Conservation (phyloP, 2,329 filamentous ascomycete species). For the Herpotrichia juniperi region DNA sequence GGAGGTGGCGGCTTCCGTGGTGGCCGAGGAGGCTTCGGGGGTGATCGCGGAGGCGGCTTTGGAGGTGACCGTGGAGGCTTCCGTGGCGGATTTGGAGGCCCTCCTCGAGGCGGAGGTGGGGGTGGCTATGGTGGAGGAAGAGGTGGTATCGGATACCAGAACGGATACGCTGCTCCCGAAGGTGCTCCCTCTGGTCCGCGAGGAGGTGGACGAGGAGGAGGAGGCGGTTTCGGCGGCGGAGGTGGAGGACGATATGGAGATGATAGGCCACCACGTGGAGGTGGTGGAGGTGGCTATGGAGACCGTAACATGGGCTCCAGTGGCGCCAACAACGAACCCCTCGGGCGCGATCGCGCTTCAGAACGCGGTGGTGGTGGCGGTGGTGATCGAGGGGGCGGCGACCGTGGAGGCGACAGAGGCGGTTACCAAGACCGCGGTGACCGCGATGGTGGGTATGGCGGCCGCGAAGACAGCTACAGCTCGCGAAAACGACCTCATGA, state of each 20-base stretch:
- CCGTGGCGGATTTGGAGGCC: conserved; percentile 42
- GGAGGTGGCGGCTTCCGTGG: conserved; percentile 56
- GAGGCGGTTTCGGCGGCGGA: conserved; percentile 46
- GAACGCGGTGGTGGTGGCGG: conserved; percentile 56
- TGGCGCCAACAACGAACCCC: conserved; percentile 84
- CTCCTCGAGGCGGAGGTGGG: conserved; percentile 51
- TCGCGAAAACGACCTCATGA: conserved; percentile 69
- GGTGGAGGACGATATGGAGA: conserved; percentile 37
- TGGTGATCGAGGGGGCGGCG: conserved; percentile 38
- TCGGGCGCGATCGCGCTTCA: conserved; percentile 55
- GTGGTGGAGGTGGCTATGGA: conserved; percentile 19
- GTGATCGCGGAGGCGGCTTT: conserved; percentile 52
- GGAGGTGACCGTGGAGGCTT: conserved; percentile 37
- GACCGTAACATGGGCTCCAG: conserved; percentile 55
- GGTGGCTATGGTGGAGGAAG: conserved; percentile 51
- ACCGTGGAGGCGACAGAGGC: conserved; percentile 8
- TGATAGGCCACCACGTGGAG: conserved; percentile 15
- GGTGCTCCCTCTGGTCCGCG: conserved; percentile 57
- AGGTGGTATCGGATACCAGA: conserved; percentile 54
- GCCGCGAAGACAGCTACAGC: conserved; percentile 52
- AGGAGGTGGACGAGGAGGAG: conserved; percentile 41
- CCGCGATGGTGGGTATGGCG: conserved; percentile 44
- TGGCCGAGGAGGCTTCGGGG: conserved; percentile 57
- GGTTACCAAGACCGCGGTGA: conserved; percentile 46
- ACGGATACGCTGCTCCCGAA: conserved; percentile 51